A percentile compares a stretch with the other conserved stretches of the same genome.
phyloP scores from a whole-genome alignment of 2,329 filamentous ascomycete genomes.

The Fusarium graminum region DNA sequence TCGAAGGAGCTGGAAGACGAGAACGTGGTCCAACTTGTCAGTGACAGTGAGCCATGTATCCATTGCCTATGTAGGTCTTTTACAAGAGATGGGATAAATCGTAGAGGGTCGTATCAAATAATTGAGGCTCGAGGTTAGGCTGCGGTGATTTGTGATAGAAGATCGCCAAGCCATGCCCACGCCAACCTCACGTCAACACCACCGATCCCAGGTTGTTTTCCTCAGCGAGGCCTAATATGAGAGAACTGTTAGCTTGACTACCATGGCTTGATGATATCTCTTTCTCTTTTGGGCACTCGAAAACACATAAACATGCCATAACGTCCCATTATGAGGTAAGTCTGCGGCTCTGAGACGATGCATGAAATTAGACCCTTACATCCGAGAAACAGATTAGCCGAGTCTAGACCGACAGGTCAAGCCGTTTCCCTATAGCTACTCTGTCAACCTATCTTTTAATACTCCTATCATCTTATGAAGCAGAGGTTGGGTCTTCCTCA shows the following conservation, averaged over 20 bases:
- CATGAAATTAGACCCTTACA: slow-evolving; percentile 40
- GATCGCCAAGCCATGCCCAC: slow-evolving; percentile 27
- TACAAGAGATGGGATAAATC: neutral
- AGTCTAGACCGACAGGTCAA: slow-evolving; percentile 44
- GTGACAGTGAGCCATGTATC: slow-evolving; percentile 6
- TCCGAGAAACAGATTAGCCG: slow-evolving; percentile 45
- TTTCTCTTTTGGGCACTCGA: neutral
- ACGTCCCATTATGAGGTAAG: slow-evolving; percentile 12
- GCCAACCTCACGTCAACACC: neutral
- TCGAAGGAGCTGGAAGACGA: slow-evolving; percentile 1
- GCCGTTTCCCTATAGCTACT: slow-evolving; percentile 31
- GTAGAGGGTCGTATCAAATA: neutral
- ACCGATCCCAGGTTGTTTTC: neutral
- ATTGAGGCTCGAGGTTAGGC: slow-evolving; percentile 26
- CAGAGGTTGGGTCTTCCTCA: neutral
- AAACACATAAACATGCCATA: neutral
- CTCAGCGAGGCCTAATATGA: too few relatives aligned
- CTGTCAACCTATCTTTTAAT: slow-evolving; percentile 14
- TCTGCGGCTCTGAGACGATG: slow-evolving; percentile 12
- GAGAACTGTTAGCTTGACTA: accelerated
- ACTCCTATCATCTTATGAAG: neutral
- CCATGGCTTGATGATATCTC: neutral
- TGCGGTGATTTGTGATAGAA: slow-evolving; percentile 14
- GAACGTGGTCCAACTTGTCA: neutral
- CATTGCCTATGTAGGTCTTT: neutral